Base-by-base conservation (phyloP, 1,284 basidiomycete species). In the Hymenochaete sp. region DNA sequence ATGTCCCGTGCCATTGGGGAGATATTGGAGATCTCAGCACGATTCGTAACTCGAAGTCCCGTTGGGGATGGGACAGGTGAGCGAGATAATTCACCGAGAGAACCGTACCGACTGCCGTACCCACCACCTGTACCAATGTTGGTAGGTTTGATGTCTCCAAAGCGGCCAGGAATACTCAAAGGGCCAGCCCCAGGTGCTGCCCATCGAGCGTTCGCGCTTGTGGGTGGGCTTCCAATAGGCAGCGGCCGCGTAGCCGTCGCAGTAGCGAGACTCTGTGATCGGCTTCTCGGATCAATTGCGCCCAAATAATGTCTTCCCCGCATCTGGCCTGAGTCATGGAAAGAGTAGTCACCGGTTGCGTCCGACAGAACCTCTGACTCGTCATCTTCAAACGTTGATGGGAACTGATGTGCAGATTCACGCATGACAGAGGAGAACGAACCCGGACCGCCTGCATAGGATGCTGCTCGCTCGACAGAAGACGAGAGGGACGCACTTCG, bases 1-100 rank as follows among this genome's bases (percentile, higher is more conserved):
- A 89, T 79, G 58, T 89, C 84, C 24, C 85, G 69, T 18, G 84
- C 75, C 57, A 89, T 87, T 0, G 86, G 86, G 50, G 75, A 79
- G 72, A 86, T 83, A 59, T 89, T 89, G 27, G 81, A 79, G 33
- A 75, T 62, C 59, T 86, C 84, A 27, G 45, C 49, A 19, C 47
- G 39, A 4, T 37, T 27, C 54, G 64, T 61, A 49, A 61, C 59
- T 51, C 60, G 54, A 40, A 60, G 53, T 53, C 64, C 63, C 54
- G 65, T 61, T 50, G 72, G 69, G 36, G 67, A 70, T 57, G 67
- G 58, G 58, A 62, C 65, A 42, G 74, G 69, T 13, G 75, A 78
- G 57, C 72, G 67, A 46, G 67, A 74, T 43, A 72, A 55, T 40
- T 71, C 66, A 54, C 77, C 77, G 53, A 80, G 70, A 38, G 72